A percentile compares a stretch with the other conserved stretches of the same genome.
These are phyloP conservation scores for Fusarium poae DNA, from an alignment of 2,329 filamentous ascomycete species.

Conservation along the genomic window DNA sequence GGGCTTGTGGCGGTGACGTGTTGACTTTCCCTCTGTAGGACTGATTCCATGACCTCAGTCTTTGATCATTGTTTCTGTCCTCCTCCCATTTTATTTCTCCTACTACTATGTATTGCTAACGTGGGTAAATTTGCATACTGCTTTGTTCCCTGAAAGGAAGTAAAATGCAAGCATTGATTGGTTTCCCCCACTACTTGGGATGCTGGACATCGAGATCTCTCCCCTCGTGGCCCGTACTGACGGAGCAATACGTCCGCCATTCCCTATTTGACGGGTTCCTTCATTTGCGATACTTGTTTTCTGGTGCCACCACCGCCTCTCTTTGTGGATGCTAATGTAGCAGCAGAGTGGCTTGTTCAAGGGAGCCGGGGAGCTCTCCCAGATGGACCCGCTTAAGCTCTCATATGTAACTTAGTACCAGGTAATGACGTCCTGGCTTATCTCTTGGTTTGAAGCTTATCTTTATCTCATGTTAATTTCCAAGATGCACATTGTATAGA, in stretches of 20 bases:
- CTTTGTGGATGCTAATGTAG: conserved; percentile 11
- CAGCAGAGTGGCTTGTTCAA: conserved; percentile 18
- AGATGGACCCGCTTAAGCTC: conserved; percentile 17
- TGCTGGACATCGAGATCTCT: conserved; percentile 39
- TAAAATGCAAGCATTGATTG: conserved; percentile 12
- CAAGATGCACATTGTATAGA: too few relatives aligned
- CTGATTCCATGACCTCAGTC: conserved; percentile 12
- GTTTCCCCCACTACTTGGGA: conserved; percentile 4
- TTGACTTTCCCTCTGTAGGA: not conserved
- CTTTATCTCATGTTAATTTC: not conserved
- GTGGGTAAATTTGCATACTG: conserved; percentile 14
- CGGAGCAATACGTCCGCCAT: conserved; percentile 38
- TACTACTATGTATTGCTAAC: not conserved
- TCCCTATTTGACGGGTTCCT: not conserved
- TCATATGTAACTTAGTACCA: too few relatives aligned
- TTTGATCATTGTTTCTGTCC: conserved; percentile 2
- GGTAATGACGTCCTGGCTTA: conserved; percentile 15
- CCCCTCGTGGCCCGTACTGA: conserved; percentile 24
- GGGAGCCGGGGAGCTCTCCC: not conserved
- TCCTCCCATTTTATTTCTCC: not conserved
- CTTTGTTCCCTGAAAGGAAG: not conserved
- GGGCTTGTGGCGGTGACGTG: conserved; percentile 39
- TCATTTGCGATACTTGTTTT: conserved; percentile 21
- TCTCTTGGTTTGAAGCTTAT: conserved; percentile 11
- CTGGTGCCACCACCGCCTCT: conserved; percentile 19